These are phyloP conservation scores for Fagopyrum tataricum DNA, from an alignment of 148 eudicot species.

Conservation along the genomic window DNA sequence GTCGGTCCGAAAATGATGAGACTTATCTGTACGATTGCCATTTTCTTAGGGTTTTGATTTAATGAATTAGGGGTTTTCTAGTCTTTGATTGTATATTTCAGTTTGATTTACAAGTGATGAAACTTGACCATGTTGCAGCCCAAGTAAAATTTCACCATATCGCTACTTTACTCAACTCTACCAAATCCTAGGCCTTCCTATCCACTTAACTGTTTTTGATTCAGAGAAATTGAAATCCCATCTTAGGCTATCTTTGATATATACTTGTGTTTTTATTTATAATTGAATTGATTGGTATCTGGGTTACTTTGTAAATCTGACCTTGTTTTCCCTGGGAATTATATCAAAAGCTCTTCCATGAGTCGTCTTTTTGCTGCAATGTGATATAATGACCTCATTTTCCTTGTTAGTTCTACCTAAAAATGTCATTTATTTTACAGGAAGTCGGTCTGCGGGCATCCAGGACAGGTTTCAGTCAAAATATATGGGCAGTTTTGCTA, in stretches of 20 bases:
- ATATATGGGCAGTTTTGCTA: conserved; percentile 62
- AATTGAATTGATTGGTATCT: neutral
- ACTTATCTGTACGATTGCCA: neutral
- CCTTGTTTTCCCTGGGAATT: neutral
- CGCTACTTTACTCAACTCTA: neutral
- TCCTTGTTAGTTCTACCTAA: neutral
- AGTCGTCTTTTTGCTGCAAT: neutral
- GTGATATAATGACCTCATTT: neutral
- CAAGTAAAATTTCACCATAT: neutral
- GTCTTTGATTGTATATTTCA: neutral
- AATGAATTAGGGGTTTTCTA: neutral
- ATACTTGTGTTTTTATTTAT: neutral
- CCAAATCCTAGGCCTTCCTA: neutral
- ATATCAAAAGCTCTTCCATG: neutral
- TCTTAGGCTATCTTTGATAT: neutral
- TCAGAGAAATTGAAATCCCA: neutral
- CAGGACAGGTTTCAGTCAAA: conserved; percentile 58
- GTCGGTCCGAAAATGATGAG: neutral
- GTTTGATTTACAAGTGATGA: neutral
- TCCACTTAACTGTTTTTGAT: neutral
- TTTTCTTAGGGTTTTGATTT: neutral
- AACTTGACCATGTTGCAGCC: too few species aligned
- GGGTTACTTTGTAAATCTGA: neutral
- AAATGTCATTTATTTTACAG: conserved; percentile 25
- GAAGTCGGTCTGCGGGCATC: conserved; percentile 30